Evolutionary conservation across 768 basidiomycete genomes (phyloP).

Genomic region (Arthromyces matolae): DNA sequence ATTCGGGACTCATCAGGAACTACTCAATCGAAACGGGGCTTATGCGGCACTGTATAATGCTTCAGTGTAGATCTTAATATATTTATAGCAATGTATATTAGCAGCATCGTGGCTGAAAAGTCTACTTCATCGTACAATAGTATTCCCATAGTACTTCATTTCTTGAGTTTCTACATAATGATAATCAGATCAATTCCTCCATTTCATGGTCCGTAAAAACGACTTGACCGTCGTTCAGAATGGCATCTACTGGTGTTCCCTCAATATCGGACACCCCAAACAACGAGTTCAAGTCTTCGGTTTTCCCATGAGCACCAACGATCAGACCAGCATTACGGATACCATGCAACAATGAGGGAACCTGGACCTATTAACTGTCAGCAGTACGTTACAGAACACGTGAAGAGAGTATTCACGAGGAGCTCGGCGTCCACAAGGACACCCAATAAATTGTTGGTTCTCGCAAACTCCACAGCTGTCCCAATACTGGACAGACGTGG

Average conservation of each 20-base stretch:
- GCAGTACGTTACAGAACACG: slow-evolving; percentile 7
- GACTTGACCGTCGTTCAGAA: slow-evolving; percentile 59
- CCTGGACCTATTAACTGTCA: slow-evolving; percentile 55
- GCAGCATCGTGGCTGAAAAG: slow-evolving; percentile 8
- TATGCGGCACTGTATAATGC: slow-evolving; percentile 71
- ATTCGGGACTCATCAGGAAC: slow-evolving; percentile 70
- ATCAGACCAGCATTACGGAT: slow-evolving; percentile 88
- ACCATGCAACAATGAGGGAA: slow-evolving; percentile 85
- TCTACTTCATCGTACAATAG: slow-evolving; percentile 13
- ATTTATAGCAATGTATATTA: slow-evolving; percentile 16
- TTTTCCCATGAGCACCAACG: slow-evolving; percentile 75
- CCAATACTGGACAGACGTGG: slow-evolving; percentile 68
- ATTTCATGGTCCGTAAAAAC: slow-evolving; percentile 63
- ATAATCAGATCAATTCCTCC: slow-evolving; percentile 43
- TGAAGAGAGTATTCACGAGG: slow-evolving; percentile 52
- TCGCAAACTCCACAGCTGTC: slow-evolving; percentile 91
- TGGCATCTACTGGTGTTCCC: slow-evolving; percentile 60
- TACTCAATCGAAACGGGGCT: slow-evolving; percentile 54
- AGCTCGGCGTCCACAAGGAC: slow-evolving; percentile 85
- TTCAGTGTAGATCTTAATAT: slow-evolving; percentile 43
- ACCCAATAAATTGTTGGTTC: slow-evolving; percentile 88
- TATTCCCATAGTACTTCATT: slow-evolving; percentile 1
- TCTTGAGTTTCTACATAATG: slow-evolving; percentile 1
- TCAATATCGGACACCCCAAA: slow-evolving; percentile 36
- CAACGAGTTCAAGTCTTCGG: slow-evolving; percentile 37